Conservation (phyloP, 352 stramenopile species). For the Pythium insidiosum region DNA sequence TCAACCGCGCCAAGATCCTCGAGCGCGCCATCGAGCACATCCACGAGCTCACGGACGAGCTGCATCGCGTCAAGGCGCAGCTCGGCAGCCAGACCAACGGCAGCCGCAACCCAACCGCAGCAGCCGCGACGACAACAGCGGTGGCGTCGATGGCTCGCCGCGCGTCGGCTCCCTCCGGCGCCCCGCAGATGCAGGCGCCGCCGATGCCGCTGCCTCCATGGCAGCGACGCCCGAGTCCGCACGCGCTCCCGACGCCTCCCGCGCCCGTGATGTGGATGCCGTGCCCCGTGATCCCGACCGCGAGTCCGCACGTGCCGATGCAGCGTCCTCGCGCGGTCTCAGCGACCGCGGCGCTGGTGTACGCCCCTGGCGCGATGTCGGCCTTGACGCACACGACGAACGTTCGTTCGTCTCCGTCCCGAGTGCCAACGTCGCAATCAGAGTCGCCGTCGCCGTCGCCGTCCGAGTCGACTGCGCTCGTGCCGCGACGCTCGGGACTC, state of each 20-base stretch:
- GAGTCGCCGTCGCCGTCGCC: background rate
- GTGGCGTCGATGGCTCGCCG: background rate
- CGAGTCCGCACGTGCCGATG: background rate
- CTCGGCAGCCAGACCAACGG: background rate
- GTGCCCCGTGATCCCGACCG: background rate
- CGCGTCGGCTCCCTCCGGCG: background rate
- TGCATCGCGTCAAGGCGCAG: conserved; percentile 10
- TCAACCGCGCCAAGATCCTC: conserved; percentile 61
- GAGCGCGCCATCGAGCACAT: conserved; percentile 59
- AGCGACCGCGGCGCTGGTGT: background rate
- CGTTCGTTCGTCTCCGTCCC: too few species aligned
- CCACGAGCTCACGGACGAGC: conserved; percentile 33
- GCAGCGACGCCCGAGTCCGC: background rate
- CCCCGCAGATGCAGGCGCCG: background rate
- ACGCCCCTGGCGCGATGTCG: too few species aligned
- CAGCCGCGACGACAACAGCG: background rate
- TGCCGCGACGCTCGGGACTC: background rate
- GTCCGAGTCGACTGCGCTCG: background rate
- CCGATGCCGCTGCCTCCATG: background rate
- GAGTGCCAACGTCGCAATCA: too few species aligned
- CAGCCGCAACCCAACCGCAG: conserved; percentile 1
- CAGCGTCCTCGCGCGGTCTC: too few species aligned
- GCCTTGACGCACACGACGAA: too few species aligned
- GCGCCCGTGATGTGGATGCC: conserved; percentile 11
- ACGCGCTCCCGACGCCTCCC: background rate